Evolutionary conservation across 768 basidiomycete genomes (phyloP), one percentile per base, ranked within the genome.

Genomic region (Collybiopsis confluens): DNA sequence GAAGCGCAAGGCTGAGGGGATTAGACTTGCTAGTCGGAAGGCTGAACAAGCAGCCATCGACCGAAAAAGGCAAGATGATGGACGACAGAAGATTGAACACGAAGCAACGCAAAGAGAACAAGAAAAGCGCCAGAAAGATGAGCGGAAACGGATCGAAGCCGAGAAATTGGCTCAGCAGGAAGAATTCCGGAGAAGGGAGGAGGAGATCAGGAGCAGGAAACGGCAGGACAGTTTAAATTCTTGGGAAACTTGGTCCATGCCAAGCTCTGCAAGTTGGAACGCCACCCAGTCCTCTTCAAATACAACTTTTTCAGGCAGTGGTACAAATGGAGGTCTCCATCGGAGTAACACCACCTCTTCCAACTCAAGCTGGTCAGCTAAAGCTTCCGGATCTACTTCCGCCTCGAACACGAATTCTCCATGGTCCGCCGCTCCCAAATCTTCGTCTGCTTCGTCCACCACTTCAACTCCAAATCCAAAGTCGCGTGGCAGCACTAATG

Each of bases 191-290:
- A 54, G 21, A 70, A 70, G 68, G 11, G 58, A 63, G n/a, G 73
- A 74, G 52, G 76, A 80, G 55, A 44, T 51, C 13, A 48, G 45
- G 5, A 48, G 24, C 21, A 73, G 77, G 27, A 76, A 74, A 59
- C 69, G 73, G 9, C 75, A 77, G 43, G 71, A 73, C 48, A 77
- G 71, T 53, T 54, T 64, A n/a, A 70, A 56, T 51, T 56, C 61
- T 41, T 72, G 71, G 69, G 46, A 58, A 21, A 49, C 13, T 16
- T 56, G 46, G 6, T 55, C 64, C 23, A 62, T 67, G 2, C 56
- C 61, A 20, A 54, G 54, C 16, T 64, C 72, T 42, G 60, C 67
- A 6, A 36, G 35, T 36, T 36, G 35, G 30, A 33, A 10, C 16
- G 35, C n/a, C 45, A 36, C 66, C 74, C 24, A 65, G 64, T 23